A percentile compares a stretch with the other conserved stretches of the same genome.
phyloP scores from a whole-genome alignment of 805 yeast genomes.

The Ogataea angusta region DNA sequence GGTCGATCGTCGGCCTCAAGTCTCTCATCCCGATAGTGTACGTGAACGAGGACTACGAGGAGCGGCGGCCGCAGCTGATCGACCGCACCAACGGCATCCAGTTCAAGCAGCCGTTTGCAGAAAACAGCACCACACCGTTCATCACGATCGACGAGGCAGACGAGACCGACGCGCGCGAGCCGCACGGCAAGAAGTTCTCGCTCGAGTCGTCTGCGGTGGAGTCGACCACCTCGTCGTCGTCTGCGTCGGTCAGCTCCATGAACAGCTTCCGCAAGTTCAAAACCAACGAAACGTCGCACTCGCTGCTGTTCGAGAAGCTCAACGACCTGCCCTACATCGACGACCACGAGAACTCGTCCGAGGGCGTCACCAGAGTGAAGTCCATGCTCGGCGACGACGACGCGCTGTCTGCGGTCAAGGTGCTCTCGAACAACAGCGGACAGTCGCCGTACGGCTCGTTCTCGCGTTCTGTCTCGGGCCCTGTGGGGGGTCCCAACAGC shows the following conservation, averaged over 20 bases:
- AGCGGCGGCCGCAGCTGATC: constrained; percentile 7
- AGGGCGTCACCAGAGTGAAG: constrained; percentile 19
- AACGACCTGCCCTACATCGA: constrained; percentile 26
- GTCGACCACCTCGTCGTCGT: constrained; percentile 16
- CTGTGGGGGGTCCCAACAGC: neutral
- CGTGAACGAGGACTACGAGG: constrained; percentile 17
- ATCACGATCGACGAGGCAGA: constrained; percentile 14
- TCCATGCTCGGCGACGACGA: constrained; percentile 24
- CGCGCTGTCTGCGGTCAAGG: constrained; percentile 6
- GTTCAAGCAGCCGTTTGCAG: constrained; percentile 23
- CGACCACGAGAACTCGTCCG: constrained; percentile 15
- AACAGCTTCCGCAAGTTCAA: constrained; percentile 16
- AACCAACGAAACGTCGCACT: constrained; percentile 22
- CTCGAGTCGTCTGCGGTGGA: constrained; percentile 7
- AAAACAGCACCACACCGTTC: constrained; percentile 13
- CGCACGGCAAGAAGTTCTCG: constrained; percentile 10
- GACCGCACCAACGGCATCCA: constrained; percentile 20
- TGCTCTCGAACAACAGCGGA: constrained; percentile 11
- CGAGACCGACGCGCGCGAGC: neutral
- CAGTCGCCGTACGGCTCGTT: constrained; percentile 9
- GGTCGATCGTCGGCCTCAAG: constrained; percentile 26
- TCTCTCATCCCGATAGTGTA: constrained; percentile 29
- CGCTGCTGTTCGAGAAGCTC: constrained; percentile 23
- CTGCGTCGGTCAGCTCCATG: constrained; percentile 16
- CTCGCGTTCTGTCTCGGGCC: constrained; percentile 2